Evolutionary conservation across 1,284 basidiomycete species (phyloP).

Genomic region (Rhizoctonia solani): DNA sequence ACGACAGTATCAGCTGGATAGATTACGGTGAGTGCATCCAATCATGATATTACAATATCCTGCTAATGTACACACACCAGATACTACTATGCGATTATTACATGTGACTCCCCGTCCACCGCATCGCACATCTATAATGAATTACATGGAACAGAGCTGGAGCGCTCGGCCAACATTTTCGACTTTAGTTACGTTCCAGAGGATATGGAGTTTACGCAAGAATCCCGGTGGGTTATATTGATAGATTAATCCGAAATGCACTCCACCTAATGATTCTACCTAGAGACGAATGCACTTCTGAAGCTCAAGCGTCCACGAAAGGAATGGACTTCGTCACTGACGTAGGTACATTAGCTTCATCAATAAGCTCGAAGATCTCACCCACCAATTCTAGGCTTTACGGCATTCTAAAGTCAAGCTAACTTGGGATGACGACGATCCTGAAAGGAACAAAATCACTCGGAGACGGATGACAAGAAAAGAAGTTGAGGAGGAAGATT

Average conservation of each 20-base stretch:
- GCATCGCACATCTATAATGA: constrained; percentile 85
- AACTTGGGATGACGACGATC: constrained; percentile 98
- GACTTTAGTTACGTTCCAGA: constrained; percentile 94
- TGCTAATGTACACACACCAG: constrained; percentile 49
- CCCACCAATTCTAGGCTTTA: constrained; percentile 67
- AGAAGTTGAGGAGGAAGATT: constrained; percentile 89
- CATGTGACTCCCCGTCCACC: constrained; percentile 79
- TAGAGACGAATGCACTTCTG: constrained; percentile 83
- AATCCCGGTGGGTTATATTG: constrained; percentile 61
- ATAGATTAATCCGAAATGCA: not conserved
- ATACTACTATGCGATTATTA: constrained; percentile 96
- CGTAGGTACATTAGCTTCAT: constrained; percentile 53
- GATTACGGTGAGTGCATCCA: constrained; percentile 68
- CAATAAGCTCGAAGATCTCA: not conserved
- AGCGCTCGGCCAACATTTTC: constrained; percentile 95
- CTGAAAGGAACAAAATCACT: constrained; percentile 81
- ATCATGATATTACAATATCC: not conserved
- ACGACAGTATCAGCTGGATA: constrained; percentile 90
- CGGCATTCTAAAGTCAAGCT: constrained; percentile 97
- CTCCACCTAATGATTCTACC: not conserved
- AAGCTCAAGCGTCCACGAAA: constrained; percentile 65
- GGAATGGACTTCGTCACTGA: constrained; percentile 93
- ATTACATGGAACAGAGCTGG: constrained; percentile 93
- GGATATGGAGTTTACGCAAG: constrained; percentile 86
- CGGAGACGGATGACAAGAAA: constrained; percentile 76